Evolutionary conservation across 495 filamentous ascomycete genomes (phyloP).

Genomic region (Immersiella caudata): DNA sequence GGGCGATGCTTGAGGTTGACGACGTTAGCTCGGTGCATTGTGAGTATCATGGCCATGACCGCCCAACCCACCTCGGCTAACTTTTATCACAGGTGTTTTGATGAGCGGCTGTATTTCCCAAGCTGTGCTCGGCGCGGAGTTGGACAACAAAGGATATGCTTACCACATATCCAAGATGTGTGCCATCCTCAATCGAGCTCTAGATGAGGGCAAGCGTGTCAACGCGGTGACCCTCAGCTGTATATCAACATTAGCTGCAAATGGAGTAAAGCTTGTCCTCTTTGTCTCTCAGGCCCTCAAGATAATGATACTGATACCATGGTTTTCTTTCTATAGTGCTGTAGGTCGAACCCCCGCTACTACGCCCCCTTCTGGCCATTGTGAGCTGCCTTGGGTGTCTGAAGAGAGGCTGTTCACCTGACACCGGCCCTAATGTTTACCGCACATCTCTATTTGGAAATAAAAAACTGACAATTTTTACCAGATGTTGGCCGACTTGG

Average conservation of each 20-base stretch:
- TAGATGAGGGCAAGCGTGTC: conserved; percentile 25
- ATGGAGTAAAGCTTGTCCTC: conserved; percentile 27
- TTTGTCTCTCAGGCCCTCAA: background rate
- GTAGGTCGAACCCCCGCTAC: background rate
- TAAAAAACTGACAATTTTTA: conserved; percentile 17
- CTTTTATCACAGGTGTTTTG: conserved; percentile 19
- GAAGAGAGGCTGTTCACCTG: background rate
- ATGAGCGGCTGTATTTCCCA: conserved; percentile 34
- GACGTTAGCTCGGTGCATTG: conserved; percentile 28
- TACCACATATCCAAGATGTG: conserved; percentile 37
- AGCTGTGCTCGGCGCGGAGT: conserved; percentile 20
- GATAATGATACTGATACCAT: background rate
- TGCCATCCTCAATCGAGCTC: conserved; percentile 34
- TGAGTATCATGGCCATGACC: background rate
- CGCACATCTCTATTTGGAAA: background rate
- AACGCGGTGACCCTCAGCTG: conserved; percentile 32
- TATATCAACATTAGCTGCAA: conserved; percentile 32
- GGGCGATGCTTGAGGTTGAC: conserved; percentile 14
- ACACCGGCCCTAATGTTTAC: background rate
- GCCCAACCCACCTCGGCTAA: background rate
- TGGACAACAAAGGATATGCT: conserved; percentile 24
- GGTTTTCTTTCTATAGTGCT: background rate
- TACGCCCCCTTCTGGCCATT: background rate
- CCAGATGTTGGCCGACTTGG: conserved; percentile 35
- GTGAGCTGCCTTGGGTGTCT: background rate